A percentile compares a stretch with the other conserved stretches of the same genome.
Evolutionary conservation across 495 filamentous ascomycete species (phyloP).

Genomic region (Lepidopterella palustris): DNA sequence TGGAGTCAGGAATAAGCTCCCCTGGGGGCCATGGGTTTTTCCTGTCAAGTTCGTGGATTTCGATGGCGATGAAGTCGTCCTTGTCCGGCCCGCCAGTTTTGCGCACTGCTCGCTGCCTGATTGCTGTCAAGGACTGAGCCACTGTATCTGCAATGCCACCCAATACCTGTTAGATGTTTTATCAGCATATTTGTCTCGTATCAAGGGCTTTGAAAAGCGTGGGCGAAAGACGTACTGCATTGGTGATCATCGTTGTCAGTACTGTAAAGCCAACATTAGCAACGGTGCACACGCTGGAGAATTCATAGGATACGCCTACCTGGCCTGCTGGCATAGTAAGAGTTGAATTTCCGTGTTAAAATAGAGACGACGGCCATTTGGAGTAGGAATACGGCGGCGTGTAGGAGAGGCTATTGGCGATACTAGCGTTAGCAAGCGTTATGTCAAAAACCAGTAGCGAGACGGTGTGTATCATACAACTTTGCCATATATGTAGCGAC

Average conservation of each 20-base stretch:
- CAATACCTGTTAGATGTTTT: slow-evolving; percentile 49
- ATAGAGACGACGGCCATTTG: slow-evolving; percentile 81
- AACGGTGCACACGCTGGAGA: not conserved
- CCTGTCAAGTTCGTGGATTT: slow-evolving; percentile 82
- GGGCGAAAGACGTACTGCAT: slow-evolving; percentile 58
- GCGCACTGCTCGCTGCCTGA: slow-evolving; percentile 60
- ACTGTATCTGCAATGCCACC: slow-evolving; percentile 93
- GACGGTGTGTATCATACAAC: slow-evolving; percentile 27
- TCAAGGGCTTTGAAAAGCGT: slow-evolving; percentile 5
- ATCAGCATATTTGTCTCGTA: slow-evolving; percentile 5
- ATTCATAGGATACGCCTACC: slow-evolving; percentile 44
- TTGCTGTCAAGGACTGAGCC: slow-evolving; percentile 83
- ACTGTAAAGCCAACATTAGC: slow-evolving; percentile 48
- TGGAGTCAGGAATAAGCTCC: slow-evolving; percentile 62
- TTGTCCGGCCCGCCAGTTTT: slow-evolving; percentile 49
- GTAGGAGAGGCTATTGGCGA: slow-evolving; percentile 67
- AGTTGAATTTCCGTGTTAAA: slow-evolving; percentile 79
- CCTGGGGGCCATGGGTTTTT: slow-evolving; percentile 63
- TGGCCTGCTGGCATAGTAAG: slow-evolving; percentile 82
- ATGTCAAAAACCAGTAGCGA: not conserved
- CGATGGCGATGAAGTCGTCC: slow-evolving; percentile 73
- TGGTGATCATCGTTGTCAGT: slow-evolving; percentile 96
- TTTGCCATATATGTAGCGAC: slow-evolving; percentile 39
- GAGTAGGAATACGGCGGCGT: slow-evolving; percentile 76
- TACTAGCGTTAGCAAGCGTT: slow-evolving; percentile 3